A percentile compares a stretch with the other conserved stretches of the same genome.
Evolutionary conservation across 768 basidiomycete species (phyloP).

Genomic region (Podaxis sp.): DNA sequence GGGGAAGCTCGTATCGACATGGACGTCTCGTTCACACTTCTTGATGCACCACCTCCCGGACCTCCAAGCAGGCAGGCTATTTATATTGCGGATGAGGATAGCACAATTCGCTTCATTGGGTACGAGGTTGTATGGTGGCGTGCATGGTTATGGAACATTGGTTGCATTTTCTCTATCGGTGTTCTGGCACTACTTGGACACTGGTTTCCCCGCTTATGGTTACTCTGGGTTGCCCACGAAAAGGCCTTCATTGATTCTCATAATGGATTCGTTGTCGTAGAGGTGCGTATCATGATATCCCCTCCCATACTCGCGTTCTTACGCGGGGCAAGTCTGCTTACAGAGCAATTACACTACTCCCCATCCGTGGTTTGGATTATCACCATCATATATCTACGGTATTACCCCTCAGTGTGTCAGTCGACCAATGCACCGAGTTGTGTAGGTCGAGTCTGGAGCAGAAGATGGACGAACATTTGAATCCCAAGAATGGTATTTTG

Average conservation of each 20-base stretch:
- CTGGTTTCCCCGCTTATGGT: conserved; percentile 93
- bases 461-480: conserved; percentile 26
- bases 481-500: conserved; percentile 33
- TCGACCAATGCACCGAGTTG: conserved; percentile 19
- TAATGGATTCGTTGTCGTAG: conserved; percentile 80
- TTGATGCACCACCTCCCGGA: conserved; percentile 73
- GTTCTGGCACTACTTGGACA: conserved; percentile 76
- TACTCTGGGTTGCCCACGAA: conserved; percentile 80
- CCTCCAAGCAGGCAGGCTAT: conserved; percentile 84
- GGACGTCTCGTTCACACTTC: conserved; percentile 55
- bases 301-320: conserved; percentile 7
- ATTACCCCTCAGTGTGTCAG: conserved; percentile 44
- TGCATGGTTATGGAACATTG: conserved; percentile 63
- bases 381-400: conserved; percentile 78
- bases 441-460: conserved; percentile 23
- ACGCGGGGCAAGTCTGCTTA: conserved; percentile 65
- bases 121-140: conserved; percentile 67
- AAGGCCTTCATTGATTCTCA: conserved; percentile 72
- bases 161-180: conserved; percentile 68
- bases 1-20: conserved; percentile 83
- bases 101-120: conserved; percentile 81
- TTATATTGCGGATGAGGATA: conserved; percentile 86
- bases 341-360: conserved; percentile 76
- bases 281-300: conserved; percentile 50
- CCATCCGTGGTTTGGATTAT: conserved; percentile 63